A percentile compares a stretch with the other conserved stretches of the same genome.
phyloP scores from a whole-genome alignment of 805 yeast species.

The Monosporozyma siamensis region DNA sequence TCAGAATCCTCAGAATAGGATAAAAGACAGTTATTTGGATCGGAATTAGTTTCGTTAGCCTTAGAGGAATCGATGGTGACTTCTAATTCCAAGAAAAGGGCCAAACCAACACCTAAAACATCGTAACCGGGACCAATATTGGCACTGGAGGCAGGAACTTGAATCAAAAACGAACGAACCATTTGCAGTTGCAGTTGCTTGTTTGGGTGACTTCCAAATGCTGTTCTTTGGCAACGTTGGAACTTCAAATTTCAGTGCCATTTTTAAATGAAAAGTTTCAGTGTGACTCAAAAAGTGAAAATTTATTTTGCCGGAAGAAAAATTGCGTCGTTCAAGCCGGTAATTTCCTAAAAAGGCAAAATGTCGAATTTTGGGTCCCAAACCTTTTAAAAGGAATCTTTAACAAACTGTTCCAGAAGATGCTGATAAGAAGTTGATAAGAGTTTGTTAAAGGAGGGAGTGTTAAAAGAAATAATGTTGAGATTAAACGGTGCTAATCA shows the following conservation, averaged over 20 bases:
- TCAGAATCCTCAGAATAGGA: slow-evolving; percentile 62
- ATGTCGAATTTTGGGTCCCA: neutral
- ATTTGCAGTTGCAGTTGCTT: slow-evolving; percentile 13
- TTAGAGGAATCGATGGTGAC: slow-evolving; percentile 52
- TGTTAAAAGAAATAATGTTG: no score
- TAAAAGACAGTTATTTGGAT: slow-evolving; percentile 61
- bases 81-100: slow-evolving; percentile 58
- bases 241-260: neutral
- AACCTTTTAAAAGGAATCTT: neutral
- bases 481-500: no score
- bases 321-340: neutral
- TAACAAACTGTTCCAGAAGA: neutral
- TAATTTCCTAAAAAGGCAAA: neutral
- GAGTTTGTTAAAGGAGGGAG: neutral
- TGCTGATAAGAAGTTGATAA: neutral
- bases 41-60: slow-evolving; percentile 40
- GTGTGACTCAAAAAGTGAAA: neutral
- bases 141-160: slow-evolving; percentile 94
- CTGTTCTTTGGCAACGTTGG: no score
- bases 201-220: no score
- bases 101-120: slow-evolving; percentile 85
- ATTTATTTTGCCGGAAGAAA: no score
- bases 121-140: slow-evolving; percentile 98
- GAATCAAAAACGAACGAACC: slow-evolving; percentile 48
- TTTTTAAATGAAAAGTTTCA: no score